A percentile compares a stretch with the other conserved stretches of the same genome.
These are phyloP conservation scores for Kodamaea nitidulidarum DNA, from an alignment of 805 yeast genomes.

Conservation along the genomic window DNA sequence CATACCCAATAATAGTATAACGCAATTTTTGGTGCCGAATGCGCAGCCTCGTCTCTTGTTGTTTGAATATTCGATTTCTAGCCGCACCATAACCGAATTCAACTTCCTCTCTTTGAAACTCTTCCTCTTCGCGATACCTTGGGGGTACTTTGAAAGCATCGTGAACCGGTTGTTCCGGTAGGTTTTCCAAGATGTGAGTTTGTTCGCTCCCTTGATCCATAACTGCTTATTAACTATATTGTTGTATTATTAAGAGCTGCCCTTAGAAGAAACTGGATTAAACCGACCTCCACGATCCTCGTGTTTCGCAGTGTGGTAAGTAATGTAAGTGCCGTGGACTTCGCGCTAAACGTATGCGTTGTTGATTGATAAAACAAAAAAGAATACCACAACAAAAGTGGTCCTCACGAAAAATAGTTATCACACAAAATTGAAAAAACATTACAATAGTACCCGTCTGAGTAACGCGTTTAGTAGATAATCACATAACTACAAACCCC, in stretches of 20 bases:
- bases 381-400: neutral
- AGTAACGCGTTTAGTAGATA: no score
- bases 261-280: neutral
- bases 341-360: neutral
- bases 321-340: neutral
- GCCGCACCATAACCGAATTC: conserved; percentile 11
- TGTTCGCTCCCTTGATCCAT: conserved; percentile 4
- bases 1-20: conserved; percentile 43
- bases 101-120: neutral
- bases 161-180: conserved; percentile 2
- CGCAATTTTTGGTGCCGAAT: conserved; percentile 39
- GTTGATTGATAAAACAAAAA: conserved; percentile 2
- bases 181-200: neutral
- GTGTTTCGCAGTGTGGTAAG: neutral
- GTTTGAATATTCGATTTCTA: conserved; percentile 19
- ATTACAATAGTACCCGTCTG: no score
- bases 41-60: conserved; percentile 29
- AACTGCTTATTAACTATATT: neutral
- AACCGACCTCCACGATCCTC: neutral
- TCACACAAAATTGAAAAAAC: neutral
- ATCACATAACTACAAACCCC: no score
- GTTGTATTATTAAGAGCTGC: neutral
- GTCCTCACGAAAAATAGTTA: neutral
- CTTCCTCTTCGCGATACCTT: neutral
- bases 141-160: neutral